Evolutionary conservation across 208 protist genomes (phyloP), one percentile per base, ranked within the genome.

Genomic region (Porcisia deanei): DNA sequence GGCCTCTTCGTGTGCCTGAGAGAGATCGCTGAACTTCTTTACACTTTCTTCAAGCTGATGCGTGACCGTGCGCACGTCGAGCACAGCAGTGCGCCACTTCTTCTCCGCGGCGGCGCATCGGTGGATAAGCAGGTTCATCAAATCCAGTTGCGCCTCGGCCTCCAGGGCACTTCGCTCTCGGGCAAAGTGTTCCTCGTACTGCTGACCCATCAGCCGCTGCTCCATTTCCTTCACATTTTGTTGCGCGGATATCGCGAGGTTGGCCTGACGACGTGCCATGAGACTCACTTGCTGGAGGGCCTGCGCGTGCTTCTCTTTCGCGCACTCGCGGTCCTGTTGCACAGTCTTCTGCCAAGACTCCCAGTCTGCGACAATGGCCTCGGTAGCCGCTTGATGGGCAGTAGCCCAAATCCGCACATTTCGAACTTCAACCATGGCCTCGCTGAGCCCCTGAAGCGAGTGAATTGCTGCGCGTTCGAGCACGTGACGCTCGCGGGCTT

Each of bases 401-500:
- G 37, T 34, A 0, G 60, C 60, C 25, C 20, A 16, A 2, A n/a
- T 52, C 14, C n/a, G 3, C 1, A 73, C 12, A 49, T 30, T 64
- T 5, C 18, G 14, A 49, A 69, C 41, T 8, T 77, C 80, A 18
- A 6, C 25, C 7, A 72, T 65, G 14, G 53, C 47, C 1, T 22
- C 18, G 14, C 47, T 10, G 47, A 81, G 39, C 43, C 34, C 16
- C 8, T 54, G 55, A 54, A 69, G 60, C 12, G 73, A 49, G 8
- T 25, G 45, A 3, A 5, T 18, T 39, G 75, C 82, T 16, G 80
- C 73, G 12, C 82, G 67, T 30, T 71, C 71, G 34, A 87, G 49
- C 14, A 73, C 59, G 5, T n/a, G n/a, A 22, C 87, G 84, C 47
- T 70, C 80, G 6, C 71, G 60, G 37, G 71, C 43, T 59, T 93